Conservation (phyloP, 2,329 filamentous ascomycete genomes). For the Aspergillus phoenicis region DNA sequence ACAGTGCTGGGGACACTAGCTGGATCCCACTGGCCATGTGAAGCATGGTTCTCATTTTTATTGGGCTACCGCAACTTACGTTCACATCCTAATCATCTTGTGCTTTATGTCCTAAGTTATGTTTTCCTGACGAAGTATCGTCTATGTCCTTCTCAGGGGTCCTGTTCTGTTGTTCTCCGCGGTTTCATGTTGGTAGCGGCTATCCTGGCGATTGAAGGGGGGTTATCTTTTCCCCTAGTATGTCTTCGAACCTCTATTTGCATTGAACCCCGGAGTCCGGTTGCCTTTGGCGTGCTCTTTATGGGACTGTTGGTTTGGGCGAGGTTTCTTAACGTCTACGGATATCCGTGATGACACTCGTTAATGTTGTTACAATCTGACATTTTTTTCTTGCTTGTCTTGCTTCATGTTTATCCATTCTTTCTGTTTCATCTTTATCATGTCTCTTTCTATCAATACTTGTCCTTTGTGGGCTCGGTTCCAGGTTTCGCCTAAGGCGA, state of each 20-base stretch:
- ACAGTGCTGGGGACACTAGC: background rate
- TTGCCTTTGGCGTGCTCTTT: slow-evolving; percentile 20
- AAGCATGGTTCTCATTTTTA: background rate
- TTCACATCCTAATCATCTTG: background rate
- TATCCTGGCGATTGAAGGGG: slow-evolving; percentile 19
- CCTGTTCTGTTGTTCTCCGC: slow-evolving; percentile 17
- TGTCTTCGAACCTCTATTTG: slow-evolving; percentile 25
- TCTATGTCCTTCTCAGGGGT: background rate
- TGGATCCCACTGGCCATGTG: background rate
- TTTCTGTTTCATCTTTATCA: background rate
- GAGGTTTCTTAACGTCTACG: slow-evolving; percentile 13
- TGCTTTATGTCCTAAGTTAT: background rate
- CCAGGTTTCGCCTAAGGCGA: background rate
- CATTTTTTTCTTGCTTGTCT: background rate
- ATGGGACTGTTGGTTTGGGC: slow-evolving; percentile 16
- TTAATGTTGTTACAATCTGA: background rate
- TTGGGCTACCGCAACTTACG: background rate
- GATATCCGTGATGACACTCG: slow-evolving; percentile 6
- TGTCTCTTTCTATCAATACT: too few species aligned
- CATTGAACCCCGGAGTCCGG: slow-evolving; percentile 31
- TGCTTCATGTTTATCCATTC: background rate
- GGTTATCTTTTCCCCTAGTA: slow-evolving; percentile 19
- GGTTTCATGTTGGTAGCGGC: slow-evolving; percentile 18
- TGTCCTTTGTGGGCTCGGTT: background rate
- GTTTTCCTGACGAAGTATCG: background rate